A percentile compares a stretch with the other conserved stretches of the same genome.
Conservation (phyloP, 2,329 filamentous ascomycete genomes). For the Chrysoporthe austroafricana region DNA sequence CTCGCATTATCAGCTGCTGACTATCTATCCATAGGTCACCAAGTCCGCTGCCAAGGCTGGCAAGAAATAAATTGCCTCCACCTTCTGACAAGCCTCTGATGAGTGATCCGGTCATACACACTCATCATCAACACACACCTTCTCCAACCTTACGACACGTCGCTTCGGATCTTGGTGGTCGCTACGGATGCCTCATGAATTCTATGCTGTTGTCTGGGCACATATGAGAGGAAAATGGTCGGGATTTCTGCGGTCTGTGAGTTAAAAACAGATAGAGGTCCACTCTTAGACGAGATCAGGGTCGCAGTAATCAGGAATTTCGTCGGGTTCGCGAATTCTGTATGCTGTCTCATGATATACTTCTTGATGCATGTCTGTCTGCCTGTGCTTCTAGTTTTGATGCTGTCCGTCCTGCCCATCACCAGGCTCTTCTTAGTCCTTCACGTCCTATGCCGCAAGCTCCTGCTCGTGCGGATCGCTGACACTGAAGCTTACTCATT, state of each 20-base stretch:
- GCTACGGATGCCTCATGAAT: constrained; percentile 31
- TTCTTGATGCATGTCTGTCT: not conserved
- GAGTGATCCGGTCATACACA: constrained; percentile 22
- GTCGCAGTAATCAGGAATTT: constrained; percentile 30
- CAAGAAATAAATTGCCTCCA: constrained; percentile 67
- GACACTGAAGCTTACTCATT: not conserved
- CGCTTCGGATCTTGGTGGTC: constrained; percentile 34
- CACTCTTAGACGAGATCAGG: constrained; percentile 38
- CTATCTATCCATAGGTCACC: constrained; percentile 50
- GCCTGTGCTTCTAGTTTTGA: not conserved
- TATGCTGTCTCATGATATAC: not conserved
- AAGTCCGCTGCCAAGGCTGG: constrained; percentile 73
- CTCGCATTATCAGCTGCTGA: constrained; percentile 35
- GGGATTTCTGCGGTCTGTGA: constrained; percentile 37
- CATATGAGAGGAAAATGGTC: constrained; percentile 38
- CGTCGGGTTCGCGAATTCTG: constrained; percentile 18
- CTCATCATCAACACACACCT: constrained; percentile 26
- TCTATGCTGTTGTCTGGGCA: constrained; percentile 37
- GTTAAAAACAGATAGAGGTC: constrained; percentile 40
- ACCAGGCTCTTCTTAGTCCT: not conserved
- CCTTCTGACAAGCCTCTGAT: constrained; percentile 23
- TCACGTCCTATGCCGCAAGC: not conserved
- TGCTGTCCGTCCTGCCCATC: not conserved
- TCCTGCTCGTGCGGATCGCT: not conserved
- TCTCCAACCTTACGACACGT: constrained; percentile 25